Base-by-base conservation (phyloP, 1,284 basidiomycete genomes). In the Boletus smithii region DNA sequence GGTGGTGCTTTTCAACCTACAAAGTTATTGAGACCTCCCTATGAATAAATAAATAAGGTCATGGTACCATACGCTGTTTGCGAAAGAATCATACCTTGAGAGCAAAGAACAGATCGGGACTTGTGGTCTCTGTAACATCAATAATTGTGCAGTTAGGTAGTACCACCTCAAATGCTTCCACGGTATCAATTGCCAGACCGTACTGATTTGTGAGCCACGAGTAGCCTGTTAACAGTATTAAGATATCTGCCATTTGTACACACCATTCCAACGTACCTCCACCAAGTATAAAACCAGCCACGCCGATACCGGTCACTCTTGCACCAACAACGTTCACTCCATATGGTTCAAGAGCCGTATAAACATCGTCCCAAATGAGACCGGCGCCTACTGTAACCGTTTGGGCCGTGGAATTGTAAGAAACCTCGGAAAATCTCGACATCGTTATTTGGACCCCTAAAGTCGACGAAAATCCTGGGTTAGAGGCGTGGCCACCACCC, bases 11-110 rank as follows among this genome's bases (percentile, higher is more conserved):
- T n/a, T 10, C 11, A 24, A 66, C 74, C 50, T 47, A 80, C 80
- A 51, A 80, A 81, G 59, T 82, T 83, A 53, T 83, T 81, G 48
- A 74, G 68, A 13, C 79, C 76, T 20, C 79, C 80, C 76, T 80
- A 18, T 18, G 22, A 36, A 22, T 34, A 5, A 22, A 14, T 22
- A 44, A 24, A 31, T 47, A 16, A 20, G 32, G 11, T 17, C 22
- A 37, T 24, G 9, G 3, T 16, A 5, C 9, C 35, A 17, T 16
- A 32, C 4, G 13, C 26, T 20, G 34, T 32, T n/a, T 32, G 10
- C 23, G 3, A 31, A 18, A 27, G 18, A 29, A 27, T 9, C n/a
- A 42, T 50, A 70, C 74, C 63, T 71, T 74, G 24, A 80, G 57
- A 3, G 63, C 76, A 48, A 72, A 76, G 60, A 77, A 79, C 3